Conservation (phyloP, 2,329 filamentous ascomycete species). For the Exophiala phaeomuriformis region DNA sequence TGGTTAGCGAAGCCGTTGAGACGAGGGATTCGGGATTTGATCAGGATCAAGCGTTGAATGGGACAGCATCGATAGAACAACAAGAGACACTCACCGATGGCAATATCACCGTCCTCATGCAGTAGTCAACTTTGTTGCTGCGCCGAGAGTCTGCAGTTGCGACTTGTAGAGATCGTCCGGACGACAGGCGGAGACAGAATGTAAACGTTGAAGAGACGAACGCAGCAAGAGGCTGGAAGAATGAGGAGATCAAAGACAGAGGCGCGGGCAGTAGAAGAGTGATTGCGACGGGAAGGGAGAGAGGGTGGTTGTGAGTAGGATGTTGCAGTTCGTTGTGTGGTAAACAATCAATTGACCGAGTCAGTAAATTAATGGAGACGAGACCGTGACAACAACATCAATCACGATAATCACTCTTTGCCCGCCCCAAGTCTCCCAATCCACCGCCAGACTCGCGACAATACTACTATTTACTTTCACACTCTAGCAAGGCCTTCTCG, state of each 20-base stretch:
- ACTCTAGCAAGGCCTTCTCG: too few species aligned
- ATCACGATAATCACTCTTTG: not conserved
- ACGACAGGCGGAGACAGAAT: not conserved
- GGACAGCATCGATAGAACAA: not conserved
- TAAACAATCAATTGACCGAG: not conserved
- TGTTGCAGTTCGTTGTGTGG: not conserved
- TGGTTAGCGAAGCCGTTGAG: constrained; percentile 7
- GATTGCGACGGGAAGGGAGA: not conserved
- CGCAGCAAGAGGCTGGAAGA: not conserved
- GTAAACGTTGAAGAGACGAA: not conserved
- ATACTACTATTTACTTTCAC: too few species aligned
- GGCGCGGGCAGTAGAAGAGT: not conserved
- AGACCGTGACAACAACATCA: not conserved
- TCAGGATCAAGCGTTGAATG: not conserved
- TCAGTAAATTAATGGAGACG: not conserved
- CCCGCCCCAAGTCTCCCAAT: not conserved
- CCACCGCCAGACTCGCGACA: too few species aligned
- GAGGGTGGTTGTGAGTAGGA: not conserved
- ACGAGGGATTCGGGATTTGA: not conserved
- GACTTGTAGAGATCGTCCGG: not conserved
- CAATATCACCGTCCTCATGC: not conserved
- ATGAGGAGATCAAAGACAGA: not conserved
- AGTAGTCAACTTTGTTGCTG: not conserved
- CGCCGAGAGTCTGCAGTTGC: not conserved
- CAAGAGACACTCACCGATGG: not conserved